phyloP scores from a whole-genome alignment of 2,329 filamentous ascomycete genomes.

The Diaporthe helianthi region DNA sequence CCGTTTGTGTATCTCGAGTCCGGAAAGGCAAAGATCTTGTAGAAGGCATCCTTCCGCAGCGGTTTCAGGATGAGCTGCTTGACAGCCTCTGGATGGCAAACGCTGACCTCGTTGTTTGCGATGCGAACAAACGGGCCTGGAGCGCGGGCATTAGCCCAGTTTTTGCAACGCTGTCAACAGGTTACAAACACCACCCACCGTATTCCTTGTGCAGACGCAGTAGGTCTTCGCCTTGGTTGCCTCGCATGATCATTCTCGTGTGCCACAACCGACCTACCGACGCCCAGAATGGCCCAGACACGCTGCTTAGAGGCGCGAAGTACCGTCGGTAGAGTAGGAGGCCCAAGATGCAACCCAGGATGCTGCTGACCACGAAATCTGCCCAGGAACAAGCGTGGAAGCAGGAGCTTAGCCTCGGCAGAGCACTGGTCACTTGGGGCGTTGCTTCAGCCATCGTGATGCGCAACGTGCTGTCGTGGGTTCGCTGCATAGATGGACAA shows the following conservation, averaged over 20 bases:
- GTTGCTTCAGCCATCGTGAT: background rate
- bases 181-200: constrained; percentile 29
- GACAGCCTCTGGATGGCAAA: constrained; percentile 51
- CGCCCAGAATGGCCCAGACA: constrained; percentile 50
- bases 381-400: background rate
- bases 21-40: constrained; percentile 48
- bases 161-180: background rate
- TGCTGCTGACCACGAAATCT: background rate
- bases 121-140: constrained; percentile 49
- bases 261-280: constrained; percentile 50
- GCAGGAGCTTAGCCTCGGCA: background rate
- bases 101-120: constrained; percentile 51
- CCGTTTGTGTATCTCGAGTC: constrained; percentile 49
- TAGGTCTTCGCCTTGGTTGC: constrained; percentile 46
- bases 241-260: constrained; percentile 46
- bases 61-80: constrained; percentile 47
- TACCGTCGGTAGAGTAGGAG: constrained; percentile 40
- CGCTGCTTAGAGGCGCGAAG: constrained; percentile 46
- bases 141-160: background rate
- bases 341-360: background rate
- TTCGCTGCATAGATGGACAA: background rate
- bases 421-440: background rate
- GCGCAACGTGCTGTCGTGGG: background rate
- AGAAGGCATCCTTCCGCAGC: constrained; percentile 45
- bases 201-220: constrained; percentile 48